Conservation (phyloP, 2,329 filamentous ascomycete genomes). For the Teratosphaeria destructans region DNA sequence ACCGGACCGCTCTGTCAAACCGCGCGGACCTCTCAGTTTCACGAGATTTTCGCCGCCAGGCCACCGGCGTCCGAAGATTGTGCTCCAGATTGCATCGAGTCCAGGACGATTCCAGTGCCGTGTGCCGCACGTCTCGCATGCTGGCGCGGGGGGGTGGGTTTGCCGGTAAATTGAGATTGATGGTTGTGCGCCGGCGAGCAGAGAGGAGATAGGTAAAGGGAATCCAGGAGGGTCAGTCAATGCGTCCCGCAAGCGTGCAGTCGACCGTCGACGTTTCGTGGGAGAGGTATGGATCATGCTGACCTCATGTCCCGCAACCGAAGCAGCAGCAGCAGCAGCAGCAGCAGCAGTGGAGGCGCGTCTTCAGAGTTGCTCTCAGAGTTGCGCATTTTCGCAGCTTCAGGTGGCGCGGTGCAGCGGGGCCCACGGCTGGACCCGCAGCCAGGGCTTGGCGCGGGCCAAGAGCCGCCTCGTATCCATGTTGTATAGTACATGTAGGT, state of each 20-base stretch:
- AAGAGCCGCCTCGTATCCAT: not conserved
- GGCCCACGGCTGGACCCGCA: not conserved
- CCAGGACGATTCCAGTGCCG: not conserved
- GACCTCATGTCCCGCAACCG: not conserved
- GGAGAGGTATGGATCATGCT: not conserved
- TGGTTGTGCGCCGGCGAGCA: too few relatives aligned
- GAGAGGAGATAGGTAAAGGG: too few relatives aligned
- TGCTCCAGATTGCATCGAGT: not conserved
- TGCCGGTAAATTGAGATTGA: too few relatives aligned
- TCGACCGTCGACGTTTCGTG: not conserved
- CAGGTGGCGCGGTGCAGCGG: too few relatives aligned
- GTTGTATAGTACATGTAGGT: not conserved
- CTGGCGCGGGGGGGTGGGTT: not conserved
- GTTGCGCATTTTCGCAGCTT: too few relatives aligned
- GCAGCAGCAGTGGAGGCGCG: not conserved
- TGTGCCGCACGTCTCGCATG: not conserved
- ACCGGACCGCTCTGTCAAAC: not conserved
- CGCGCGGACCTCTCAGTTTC: not conserved
- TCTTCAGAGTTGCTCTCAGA: not conserved
- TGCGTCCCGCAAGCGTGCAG: not conserved
- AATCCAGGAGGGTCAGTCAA: not conserved
- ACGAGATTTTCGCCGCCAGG: not conserved
- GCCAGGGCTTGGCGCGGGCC: too few relatives aligned
- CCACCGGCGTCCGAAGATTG: not conserved
- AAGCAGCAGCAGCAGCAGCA: too few relatives aligned